Conservation (phyloP, 768 basidiomycete genomes). For the Boletellus sp. region DNA sequence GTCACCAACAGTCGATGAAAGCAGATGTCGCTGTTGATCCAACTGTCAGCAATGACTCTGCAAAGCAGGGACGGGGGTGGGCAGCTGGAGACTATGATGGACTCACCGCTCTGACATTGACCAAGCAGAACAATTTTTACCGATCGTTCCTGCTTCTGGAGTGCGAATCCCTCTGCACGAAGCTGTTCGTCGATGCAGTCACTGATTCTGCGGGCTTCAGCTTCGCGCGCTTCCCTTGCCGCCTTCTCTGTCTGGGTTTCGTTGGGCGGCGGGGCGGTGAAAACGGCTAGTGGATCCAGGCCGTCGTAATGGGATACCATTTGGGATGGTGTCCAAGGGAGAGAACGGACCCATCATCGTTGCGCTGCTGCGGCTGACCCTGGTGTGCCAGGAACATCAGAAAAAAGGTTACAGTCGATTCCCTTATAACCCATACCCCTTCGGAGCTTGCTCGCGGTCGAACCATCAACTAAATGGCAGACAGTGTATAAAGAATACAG, state of each 20-base stretch:
- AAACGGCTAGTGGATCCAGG: constrained; percentile 55
- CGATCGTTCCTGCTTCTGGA: constrained; percentile 44
- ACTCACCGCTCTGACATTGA: constrained; percentile 62
- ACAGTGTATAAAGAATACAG: too few species aligned
- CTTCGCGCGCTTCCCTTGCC: constrained; percentile 45
- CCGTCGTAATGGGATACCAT: constrained; percentile 34
- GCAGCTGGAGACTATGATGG: not conserved
- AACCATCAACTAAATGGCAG: too few species aligned
- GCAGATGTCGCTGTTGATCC: constrained; percentile 59
- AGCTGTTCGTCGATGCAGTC: constrained; percentile 62
- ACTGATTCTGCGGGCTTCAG: constrained; percentile 55
- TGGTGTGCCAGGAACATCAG: too few species aligned
- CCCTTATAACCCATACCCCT: too few species aligned
- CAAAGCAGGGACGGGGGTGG: not conserved
- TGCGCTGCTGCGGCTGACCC: too few species aligned
- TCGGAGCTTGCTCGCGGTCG: too few species aligned
- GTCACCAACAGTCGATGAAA: constrained; percentile 55
- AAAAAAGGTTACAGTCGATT: too few species aligned
- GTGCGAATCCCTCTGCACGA: constrained; percentile 41
- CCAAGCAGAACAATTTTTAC: constrained; percentile 60
- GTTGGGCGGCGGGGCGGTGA: constrained; percentile 53
- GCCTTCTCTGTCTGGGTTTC: constrained; percentile 50
- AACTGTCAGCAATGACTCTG: not conserved
- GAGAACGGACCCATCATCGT: not conserved
- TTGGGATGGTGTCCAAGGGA: not conserved